Evolutionary conservation across 2,329 filamentous ascomycete species (phyloP).

Genomic region (Cladorrhinum sp.): DNA sequence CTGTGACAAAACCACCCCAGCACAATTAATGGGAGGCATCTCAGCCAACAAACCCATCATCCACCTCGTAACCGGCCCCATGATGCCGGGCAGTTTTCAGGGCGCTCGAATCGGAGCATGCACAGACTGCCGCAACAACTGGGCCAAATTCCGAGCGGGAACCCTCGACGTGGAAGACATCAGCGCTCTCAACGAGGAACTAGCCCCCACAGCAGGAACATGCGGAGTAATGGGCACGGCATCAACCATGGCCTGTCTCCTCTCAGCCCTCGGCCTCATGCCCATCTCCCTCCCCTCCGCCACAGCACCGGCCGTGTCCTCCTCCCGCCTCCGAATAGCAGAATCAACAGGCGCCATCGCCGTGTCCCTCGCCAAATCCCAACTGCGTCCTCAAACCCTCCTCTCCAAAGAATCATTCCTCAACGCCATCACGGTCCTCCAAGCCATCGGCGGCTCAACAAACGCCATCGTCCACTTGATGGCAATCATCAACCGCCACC

Average conservation of each 20-base stretch:
- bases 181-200: constrained; percentile 65
- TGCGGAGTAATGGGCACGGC: constrained; percentile 92
- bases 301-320: constrained; percentile 73
- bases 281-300: constrained; percentile 64
- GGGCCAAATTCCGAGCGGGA: constrained; percentile 65
- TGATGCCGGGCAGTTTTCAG: constrained; percentile 68
- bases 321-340: constrained; percentile 77
- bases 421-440: constrained; percentile 82
- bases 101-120: constrained; percentile 67
- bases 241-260: constrained; percentile 83
- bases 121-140: constrained; percentile 71
- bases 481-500: constrained; percentile 74
- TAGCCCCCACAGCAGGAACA: constrained; percentile 72
- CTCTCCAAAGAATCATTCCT: constrained; percentile 74
- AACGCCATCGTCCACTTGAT: constrained; percentile 85
- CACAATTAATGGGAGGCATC: constrained; percentile 72
- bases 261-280: constrained; percentile 78
- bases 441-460: constrained; percentile 80
- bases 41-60: constrained; percentile 70
- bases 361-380: constrained; percentile 56
- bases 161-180: constrained; percentile 71
- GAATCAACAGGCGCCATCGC: constrained; percentile 67
- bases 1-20: constrained; percentile 72
- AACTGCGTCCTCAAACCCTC: constrained; percentile 66
- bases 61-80: constrained; percentile 67